Evolutionary conservation across 805 yeast species (phyloP).

Genomic region (Candida nanaspora): DNA sequence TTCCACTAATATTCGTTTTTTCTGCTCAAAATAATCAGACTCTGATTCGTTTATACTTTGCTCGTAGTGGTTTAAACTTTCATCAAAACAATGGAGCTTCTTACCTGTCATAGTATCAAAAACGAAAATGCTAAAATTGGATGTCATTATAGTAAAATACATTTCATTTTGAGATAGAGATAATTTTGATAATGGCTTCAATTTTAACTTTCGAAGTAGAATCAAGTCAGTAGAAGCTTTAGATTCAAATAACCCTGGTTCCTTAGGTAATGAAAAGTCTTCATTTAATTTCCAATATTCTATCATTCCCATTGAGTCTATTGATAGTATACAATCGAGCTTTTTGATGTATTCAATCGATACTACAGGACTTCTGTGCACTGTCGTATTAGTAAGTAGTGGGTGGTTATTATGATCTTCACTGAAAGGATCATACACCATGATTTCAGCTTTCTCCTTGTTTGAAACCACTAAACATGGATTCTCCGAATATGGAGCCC

Average conservation of each 20-base stretch:
- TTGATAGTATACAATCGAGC: conserved; percentile 20
- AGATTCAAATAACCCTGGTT: conserved; percentile 18
- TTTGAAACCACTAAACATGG: conserved; percentile 9
- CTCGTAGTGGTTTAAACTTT: conserved; percentile 12
- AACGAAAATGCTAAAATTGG: conserved; percentile 26
- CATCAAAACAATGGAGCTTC: conserved; percentile 22
- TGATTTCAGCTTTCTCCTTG: conserved; percentile 11
- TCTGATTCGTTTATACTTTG: too few species aligned
- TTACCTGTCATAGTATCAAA: conserved; percentile 30
- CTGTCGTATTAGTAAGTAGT: conserved; percentile 5
- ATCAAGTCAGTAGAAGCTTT: conserved; percentile 34
- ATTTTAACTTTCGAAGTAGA: conserved; percentile 27
- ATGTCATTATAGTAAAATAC: conserved; percentile 24
- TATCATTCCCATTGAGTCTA: conserved; percentile 25
- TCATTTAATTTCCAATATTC: conserved; percentile 28
- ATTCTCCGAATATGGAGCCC: conserved; percentile 6
- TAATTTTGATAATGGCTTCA: conserved; percentile 14
- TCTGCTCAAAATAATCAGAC: conserved; percentile 18
- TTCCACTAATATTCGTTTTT: conserved; percentile 18
- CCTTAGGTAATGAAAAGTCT: conserved; percentile 5
- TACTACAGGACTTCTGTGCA: conserved; percentile 19
- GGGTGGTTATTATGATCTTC: background rate
- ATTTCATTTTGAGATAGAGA: conserved; percentile 20
- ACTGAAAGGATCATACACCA: conserved; percentile 14
- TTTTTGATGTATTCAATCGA: conserved; percentile 15